These are phyloP conservation scores for Chenopodium suecicum DNA, from an alignment of 148 eudicot genomes.

Conservation along the genomic window DNA sequence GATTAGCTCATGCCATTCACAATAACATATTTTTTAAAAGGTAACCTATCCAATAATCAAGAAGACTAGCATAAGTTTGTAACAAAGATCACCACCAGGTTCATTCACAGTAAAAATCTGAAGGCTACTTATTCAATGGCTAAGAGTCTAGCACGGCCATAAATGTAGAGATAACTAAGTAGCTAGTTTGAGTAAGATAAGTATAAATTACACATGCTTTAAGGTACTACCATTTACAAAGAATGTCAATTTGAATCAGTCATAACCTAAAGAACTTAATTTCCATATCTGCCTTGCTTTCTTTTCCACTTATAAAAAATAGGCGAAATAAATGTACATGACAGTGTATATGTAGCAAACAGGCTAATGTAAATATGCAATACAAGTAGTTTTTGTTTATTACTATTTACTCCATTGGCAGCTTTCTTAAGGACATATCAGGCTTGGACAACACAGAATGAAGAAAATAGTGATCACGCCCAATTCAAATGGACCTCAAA, in stretches of 20 bases:
- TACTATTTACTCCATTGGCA: background rate
- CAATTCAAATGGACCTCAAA: background rate
- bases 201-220: background rate
- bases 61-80: background rate
- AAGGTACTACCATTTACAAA: background rate
- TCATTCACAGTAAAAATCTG: background rate
- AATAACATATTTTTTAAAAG: background rate
- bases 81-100: background rate
- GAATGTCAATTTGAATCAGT: background rate
- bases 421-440: background rate
- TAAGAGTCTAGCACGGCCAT: background rate
- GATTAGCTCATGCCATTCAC: background rate
- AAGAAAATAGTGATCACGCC: background rate
- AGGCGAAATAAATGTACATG: background rate
- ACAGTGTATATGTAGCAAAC: background rate
- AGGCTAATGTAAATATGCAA: background rate
- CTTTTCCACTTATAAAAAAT: background rate
- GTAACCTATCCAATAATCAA: background rate
- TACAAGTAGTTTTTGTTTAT: background rate
- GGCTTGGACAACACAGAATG: background rate
- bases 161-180: background rate
- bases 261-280: background rate
- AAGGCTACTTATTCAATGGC: background rate
- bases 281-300: background rate
- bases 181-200: background rate